A percentile compares a stretch with the other conserved stretches of the same genome.
Conservation (phyloP, 352 stramenopile genomes). For the Phytophthora cryptogea region DNA sequence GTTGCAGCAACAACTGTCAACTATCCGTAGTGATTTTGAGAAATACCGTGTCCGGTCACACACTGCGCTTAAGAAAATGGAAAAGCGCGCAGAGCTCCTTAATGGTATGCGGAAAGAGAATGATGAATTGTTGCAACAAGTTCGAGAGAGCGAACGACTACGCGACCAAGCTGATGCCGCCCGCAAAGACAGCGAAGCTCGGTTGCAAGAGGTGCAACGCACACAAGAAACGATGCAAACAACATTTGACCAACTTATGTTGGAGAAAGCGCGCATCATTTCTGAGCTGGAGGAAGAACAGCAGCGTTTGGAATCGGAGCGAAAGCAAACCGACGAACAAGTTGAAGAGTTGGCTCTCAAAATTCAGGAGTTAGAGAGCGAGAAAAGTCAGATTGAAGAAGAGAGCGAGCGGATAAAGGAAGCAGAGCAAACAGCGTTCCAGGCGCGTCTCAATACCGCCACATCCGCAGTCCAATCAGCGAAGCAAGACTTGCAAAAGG, state of each 20-base stretch:
- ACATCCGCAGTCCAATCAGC: constrained; percentile 16
- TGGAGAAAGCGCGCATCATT: constrained; percentile 32
- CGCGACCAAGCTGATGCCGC: constrained; percentile 21
- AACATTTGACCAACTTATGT: constrained; percentile 41
- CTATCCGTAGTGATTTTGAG: constrained; percentile 61
- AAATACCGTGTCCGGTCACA: constrained; percentile 69
- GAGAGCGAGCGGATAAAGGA: constrained; percentile 24
- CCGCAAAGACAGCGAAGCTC: constrained; percentile 14
- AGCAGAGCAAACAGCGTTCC: constrained; percentile 28
- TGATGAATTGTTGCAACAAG: constrained; percentile 39
- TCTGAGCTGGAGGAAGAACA: constrained; percentile 29
- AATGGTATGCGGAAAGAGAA: constrained; percentile 85
- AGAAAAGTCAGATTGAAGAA: constrained; percentile 26
- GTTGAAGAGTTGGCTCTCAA: constrained; percentile 24
- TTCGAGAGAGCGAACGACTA: constrained; percentile 27
- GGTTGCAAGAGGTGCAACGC: constrained; percentile 35
- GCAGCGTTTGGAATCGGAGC: constrained; percentile 12
- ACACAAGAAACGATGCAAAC: constrained; percentile 40
- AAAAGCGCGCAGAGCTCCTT: constrained; percentile 77
- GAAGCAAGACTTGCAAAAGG: constrained; percentile 29
- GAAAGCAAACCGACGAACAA: constrained; percentile 15
- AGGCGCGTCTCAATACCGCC: constrained; percentile 23
- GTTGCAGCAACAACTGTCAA: constrained; percentile 41
- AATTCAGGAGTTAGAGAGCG: constrained; percentile 28
- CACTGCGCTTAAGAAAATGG: constrained; percentile 79